A percentile compares a stretch with the other conserved stretches of the same genome.
Evolutionary conservation across 345 rosid species (phyloP).

Genomic region (Sapria himalayana): DNA sequence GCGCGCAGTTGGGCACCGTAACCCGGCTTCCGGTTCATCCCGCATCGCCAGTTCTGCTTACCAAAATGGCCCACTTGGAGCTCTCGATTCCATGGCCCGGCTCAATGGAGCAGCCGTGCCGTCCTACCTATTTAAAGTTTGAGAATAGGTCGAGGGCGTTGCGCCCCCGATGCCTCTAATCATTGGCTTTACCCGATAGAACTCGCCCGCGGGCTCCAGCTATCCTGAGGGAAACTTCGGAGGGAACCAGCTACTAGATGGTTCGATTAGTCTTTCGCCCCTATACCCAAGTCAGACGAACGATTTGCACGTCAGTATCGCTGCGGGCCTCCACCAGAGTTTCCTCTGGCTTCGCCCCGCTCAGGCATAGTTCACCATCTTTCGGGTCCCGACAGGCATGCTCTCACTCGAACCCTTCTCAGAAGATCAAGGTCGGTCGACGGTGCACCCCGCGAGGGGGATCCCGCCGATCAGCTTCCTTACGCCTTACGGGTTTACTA

Average conservation of each 20-base stretch:
- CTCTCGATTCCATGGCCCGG: conserved; percentile 5
- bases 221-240: conserved; percentile 31
- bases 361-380: conserved; percentile 15
- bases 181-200: conserved; percentile 9
- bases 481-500: too few species aligned
- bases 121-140: conserved; percentile 7
- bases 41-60: too few species aligned
- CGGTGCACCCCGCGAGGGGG: conserved; percentile 14
- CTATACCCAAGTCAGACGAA: conserved; percentile 37
- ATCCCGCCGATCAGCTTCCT: too few species aligned
- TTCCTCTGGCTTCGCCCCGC: conserved; percentile 14
- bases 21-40: too few species aligned
- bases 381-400: conserved; percentile 13
- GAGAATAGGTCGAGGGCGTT: conserved; percentile 7
- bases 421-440: conserved; percentile 13
- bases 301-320: conserved; percentile 29
- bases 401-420: conserved; percentile 11
- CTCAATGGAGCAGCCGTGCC: conserved; percentile 5
- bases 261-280: conserved; percentile 50
- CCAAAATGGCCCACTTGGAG: conserved; percentile 6
- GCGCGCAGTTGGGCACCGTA: too few species aligned
- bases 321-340: conserved; percentile 18
- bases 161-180: conserved; percentile 3
- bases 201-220: conserved; percentile 15
- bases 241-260: conserved; percentile 40